Conservation (phyloP, 768 basidiomycete genomes). For the Lactarius tabidus region DNA sequence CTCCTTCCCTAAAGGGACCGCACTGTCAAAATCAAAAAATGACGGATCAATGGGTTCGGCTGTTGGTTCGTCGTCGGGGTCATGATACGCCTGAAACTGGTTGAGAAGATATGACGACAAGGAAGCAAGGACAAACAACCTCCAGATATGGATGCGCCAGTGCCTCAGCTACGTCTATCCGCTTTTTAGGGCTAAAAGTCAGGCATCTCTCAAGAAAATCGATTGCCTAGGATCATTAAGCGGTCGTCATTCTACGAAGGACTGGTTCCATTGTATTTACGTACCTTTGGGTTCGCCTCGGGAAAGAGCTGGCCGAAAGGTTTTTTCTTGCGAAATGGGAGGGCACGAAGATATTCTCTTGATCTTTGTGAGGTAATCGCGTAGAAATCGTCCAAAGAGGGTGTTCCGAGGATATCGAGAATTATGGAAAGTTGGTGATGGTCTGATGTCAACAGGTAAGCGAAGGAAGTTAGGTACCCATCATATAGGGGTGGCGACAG, state of each 20-base stretch:
- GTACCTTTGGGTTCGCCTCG: constrained; percentile 64
- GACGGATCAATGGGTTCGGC: constrained; percentile 70
- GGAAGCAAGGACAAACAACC: constrained; percentile 39
- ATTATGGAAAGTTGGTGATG: constrained; percentile 93
- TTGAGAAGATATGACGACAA: neutral
- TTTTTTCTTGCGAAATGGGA: constrained; percentile 81
- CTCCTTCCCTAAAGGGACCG: constrained; percentile 59
- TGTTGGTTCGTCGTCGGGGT: constrained; percentile 82
- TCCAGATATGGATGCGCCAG: constrained; percentile 86
- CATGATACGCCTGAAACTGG: constrained; percentile 69
- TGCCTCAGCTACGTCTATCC: constrained; percentile 85
- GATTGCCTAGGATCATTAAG: constrained; percentile 46
- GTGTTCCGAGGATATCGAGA: constrained; percentile 89
- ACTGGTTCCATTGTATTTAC: constrained; percentile 19
- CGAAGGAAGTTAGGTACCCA: neutral
- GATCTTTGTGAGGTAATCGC: constrained; percentile 79
- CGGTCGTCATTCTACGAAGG: neutral
- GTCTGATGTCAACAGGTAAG: constrained; percentile 45
- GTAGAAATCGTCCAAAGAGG: constrained; percentile 90
- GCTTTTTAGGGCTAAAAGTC: constrained; percentile 80
- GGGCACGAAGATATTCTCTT: constrained; percentile 82
- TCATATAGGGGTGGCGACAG: constrained; percentile 4
- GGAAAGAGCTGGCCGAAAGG: constrained; percentile 68
- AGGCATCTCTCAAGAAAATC: constrained; percentile 78
- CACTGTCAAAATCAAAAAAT: constrained; percentile 82